Conservation (phyloP, 2,329 filamentous ascomycete species). For the Emergomyces orientalis region DNA sequence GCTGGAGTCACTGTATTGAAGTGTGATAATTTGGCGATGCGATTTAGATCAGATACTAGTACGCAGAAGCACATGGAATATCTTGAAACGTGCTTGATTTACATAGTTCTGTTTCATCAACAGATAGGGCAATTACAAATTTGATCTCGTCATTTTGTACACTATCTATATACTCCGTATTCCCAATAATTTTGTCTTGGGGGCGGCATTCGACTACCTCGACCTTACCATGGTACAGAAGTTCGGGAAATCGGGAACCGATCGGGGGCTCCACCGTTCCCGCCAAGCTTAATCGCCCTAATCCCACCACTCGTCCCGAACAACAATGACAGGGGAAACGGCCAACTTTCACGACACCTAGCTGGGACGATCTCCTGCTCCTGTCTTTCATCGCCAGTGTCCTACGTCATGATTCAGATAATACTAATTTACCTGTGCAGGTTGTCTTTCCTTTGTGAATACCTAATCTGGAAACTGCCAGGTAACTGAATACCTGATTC, state of each 20-base stretch:
- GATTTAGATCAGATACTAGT: too few species aligned
- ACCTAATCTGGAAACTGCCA: not conserved
- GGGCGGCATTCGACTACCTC: not conserved
- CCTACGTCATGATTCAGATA: not conserved
- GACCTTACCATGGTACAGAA: not conserved
- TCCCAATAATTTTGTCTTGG: too few species aligned
- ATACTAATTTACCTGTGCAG: not conserved
- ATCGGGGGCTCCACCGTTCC: not conserved
- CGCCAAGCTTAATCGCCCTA: not conserved
- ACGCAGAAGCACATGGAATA: too few species aligned
- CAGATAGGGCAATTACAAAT: too few species aligned
- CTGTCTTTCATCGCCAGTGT: not conserved
- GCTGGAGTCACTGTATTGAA: too few species aligned
- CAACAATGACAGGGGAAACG: not conserved
- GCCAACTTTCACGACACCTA: not conserved
- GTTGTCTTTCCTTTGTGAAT: not conserved
- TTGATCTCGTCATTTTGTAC: too few species aligned
- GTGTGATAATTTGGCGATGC: too few species aligned
- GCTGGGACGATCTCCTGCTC: too few species aligned
- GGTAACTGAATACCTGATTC: not conserved
- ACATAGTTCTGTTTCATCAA: too few species aligned
- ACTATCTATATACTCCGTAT: too few species aligned
- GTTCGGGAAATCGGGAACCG: not conserved
- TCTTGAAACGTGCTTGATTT: too few species aligned
- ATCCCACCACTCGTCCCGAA: not conserved